Evolutionary conservation across 306 rosid species (phyloP).

Genomic region (Mimosa bimucronata): DNA sequence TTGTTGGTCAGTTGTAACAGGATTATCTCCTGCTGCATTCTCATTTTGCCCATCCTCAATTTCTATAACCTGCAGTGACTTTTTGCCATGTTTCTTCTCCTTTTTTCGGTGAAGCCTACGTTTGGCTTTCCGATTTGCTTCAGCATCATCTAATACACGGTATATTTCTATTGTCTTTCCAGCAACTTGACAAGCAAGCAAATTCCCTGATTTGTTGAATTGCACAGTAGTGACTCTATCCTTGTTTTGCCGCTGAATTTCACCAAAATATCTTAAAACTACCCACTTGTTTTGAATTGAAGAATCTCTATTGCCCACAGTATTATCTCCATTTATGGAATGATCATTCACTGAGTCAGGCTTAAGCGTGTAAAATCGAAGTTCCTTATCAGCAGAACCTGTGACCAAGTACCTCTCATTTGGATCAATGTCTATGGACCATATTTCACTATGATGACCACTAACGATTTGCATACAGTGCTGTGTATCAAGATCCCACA

Average conservation of each 20-base stretch:
- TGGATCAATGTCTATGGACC: slow-evolving; percentile 82
- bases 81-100: slow-evolving; percentile 78
- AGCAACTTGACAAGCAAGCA: slow-evolving; percentile 91
- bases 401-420: slow-evolving; percentile 77
- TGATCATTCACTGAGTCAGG: slow-evolving; percentile 54
- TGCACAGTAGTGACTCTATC: slow-evolving; percentile 87
- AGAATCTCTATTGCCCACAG: slow-evolving; percentile 45
- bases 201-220: slow-evolving; percentile 80
- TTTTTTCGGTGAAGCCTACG: slow-evolving; percentile 84
- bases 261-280: slow-evolving; percentile 81
- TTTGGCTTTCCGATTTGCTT: slow-evolving; percentile 84
- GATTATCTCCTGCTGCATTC: slow-evolving; percentile 44
- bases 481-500: slow-evolving; percentile 98
- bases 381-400: slow-evolving; percentile 90
- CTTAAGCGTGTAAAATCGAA: slow-evolving; percentile 73
- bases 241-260: slow-evolving; percentile 74
- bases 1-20: slow-evolving; percentile 26
- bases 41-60: slow-evolving; percentile 49
- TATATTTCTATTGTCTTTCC: slow-evolving; percentile 85
- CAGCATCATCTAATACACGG: slow-evolving; percentile 79
- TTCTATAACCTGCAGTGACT: slow-evolving; percentile 46
- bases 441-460: slow-evolving; percentile 95
- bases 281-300: slow-evolving; percentile 69
- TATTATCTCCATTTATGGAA: slow-evolving; percentile 42
- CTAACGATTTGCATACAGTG: slow-evolving; percentile 93